Base-by-base conservation (phyloP, 129 eudicot species). In the sunflower (Helianthus annuus) region DNA sequence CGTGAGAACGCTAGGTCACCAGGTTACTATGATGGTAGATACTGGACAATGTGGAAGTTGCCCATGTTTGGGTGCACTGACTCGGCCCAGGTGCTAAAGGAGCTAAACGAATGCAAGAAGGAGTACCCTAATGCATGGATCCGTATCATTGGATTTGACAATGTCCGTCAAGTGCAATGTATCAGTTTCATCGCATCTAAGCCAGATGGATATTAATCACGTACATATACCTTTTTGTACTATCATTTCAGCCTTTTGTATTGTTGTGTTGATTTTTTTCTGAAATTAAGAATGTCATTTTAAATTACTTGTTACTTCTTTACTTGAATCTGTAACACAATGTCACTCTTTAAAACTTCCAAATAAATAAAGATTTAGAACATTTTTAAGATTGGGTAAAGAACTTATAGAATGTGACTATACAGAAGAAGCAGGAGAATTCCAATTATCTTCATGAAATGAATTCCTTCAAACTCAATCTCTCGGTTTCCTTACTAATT, bases 21-120 rank as follows among this genome's bases (percentile, higher is more conserved):
- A 16, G 91, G 96, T 32, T 88, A 85, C 83, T 85, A 85, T 48
- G 90, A 88, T 32, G 94, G 94, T 52, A 78, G 94, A 59, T 85
- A 85, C 85, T 85, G 96, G 96, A 85, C 91, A 29, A 88, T 88
- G 96, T 88, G 96, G 96, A 88, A 83, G 89, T 62, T 88, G 76
- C 96, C 96, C 36, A 88, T 88, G 96, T 88, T 76, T 63, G 96
- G 96, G 19, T 85, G 91, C 89, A 85, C 83, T 0, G 96, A 88
- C 63, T 57, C 96, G 0, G 7, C 75, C 5, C 89, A 88, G 64
- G 91, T 88, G 78, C 6, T 85, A 27, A 59, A 62, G 48, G 96
- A 88, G 80, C 48, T 85, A 7, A 68, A 73, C 19, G 96, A 85
- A 48, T 66, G 75, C 73, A 69, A 71, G 78, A 81, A 73, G 71